Percentiles rank a stretch among this genome's conserved stretches.
Conservation (phyloP, 257 asterid genomes). For the Nicotiana attenuata region DNA sequence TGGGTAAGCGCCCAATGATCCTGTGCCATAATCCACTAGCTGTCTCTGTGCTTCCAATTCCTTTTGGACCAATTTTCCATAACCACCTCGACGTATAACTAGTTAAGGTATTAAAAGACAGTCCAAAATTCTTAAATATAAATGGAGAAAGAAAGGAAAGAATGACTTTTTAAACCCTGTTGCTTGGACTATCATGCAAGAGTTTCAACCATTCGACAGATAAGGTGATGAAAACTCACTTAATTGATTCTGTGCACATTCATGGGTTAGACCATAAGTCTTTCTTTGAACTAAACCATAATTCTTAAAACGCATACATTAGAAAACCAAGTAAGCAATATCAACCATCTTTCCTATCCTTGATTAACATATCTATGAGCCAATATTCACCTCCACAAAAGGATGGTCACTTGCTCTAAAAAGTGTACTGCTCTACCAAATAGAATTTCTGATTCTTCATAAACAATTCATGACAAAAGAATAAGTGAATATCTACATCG, state of each 20-base stretch:
- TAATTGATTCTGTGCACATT: neutral
- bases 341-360: neutral
- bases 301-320: neutral
- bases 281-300: neutral
- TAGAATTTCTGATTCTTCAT: neutral
- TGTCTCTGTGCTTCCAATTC: slow-evolving; percentile 93
- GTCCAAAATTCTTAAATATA: neutral
- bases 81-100: slow-evolving; percentile 85
- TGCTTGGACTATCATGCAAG: neutral
- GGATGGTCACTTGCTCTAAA: neutral
- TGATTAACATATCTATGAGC: neutral
- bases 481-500: neutral
- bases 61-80: slow-evolving; percentile 83
- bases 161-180: neutral
- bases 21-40: slow-evolving; percentile 82
- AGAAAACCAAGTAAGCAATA: neutral
- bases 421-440: neutral
- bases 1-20: slow-evolving; percentile 64
- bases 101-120: slow-evolving; percentile 38
- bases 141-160: neutral
- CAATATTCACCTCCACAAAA: neutral
- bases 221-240: neutral
- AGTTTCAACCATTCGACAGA: neutral
- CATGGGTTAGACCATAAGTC: neutral
- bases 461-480: neutral